These are phyloP conservation scores for Parastagonospora nodorum DNA, from an alignment of 2,329 filamentous ascomycete species.

Conservation along the genomic window DNA sequence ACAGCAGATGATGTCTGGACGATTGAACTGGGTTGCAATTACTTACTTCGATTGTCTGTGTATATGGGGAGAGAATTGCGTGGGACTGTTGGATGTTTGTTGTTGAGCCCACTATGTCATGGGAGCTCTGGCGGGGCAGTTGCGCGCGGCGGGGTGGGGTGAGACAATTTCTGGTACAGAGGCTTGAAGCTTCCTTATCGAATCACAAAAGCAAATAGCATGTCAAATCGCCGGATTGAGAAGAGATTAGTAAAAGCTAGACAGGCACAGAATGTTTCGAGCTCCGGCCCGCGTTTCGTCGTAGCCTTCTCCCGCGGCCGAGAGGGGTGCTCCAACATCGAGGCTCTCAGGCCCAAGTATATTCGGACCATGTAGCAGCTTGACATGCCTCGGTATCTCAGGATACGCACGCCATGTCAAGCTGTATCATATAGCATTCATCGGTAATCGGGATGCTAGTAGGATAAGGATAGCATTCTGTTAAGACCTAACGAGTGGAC, in stretches of 20 bases:
- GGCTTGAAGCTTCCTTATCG: conserved; percentile 24
- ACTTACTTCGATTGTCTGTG: conserved; percentile 25
- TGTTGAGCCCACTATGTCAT: conserved; percentile 30
- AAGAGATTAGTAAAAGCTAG: conserved; percentile 15
- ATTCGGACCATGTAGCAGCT: no score
- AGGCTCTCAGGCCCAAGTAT: neutral
- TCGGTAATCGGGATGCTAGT: neutral
- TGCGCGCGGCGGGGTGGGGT: conserved; percentile 15
- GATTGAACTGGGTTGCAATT: conserved; percentile 3
- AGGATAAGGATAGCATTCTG: conserved; percentile 6
- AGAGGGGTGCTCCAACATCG: conserved; percentile 7
- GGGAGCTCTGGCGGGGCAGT: conserved; percentile 25
- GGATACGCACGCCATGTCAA: neutral
- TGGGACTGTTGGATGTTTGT: conserved; percentile 21
- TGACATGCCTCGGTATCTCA: no score
- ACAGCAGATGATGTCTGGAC: conserved; percentile 6
- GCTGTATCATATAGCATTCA: neutral
- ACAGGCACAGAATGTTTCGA: conserved; percentile 4
- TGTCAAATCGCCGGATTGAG: conserved; percentile 4
- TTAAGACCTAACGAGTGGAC: conserved; percentile 15
- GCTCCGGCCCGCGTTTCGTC: conserved; percentile 8
- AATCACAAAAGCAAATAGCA: conserved; percentile 30
- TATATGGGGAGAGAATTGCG: conserved; percentile 6
- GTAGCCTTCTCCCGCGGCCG: conserved; percentile 28
- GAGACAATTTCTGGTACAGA: conserved; percentile 10